Evolutionary conservation across 305 asterid genomes (phyloP), one percentile per base, ranked within the genome.

Genomic region (Petunia hybrid): DNA sequence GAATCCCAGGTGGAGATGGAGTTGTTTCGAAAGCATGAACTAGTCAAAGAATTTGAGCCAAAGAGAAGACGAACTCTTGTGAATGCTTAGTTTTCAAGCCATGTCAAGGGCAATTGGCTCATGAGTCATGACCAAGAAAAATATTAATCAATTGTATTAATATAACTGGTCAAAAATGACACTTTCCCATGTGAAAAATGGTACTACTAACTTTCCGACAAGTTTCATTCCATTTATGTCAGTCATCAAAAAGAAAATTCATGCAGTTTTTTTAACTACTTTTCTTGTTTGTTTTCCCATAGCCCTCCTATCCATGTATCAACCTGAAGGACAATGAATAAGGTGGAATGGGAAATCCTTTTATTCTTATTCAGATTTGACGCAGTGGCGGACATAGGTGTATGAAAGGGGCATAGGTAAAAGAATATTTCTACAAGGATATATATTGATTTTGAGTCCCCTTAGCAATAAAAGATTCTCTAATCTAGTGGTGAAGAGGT

Each of bases 161-260:
- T 12, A 35, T 51, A 6, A 51, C 3, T 73, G 22, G 78, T 51
- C 8, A 73, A 71, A 46, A 9, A 70, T 6, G 4, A 3, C 42
- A 36, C 63, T 73, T 71, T 7, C 14, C 63, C 78, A 73, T 13
- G 78, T 73, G 78, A 51, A 35, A 35, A 48, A 51, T 43, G 31
- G 31, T 22, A 9, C 45, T 46, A 46, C 60, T 10, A 35, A 31
- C 31, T 51, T 73, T 51, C 63, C 46, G 13, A 3, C 63, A 51
- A 35, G 14, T 62, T 73, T 73, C 78, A 51, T 73, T 51, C 14
- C 14, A 13, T 46, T 70, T 7, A 48, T 12, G 62, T 73, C 45
- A 73, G 60, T 73, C 63, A 35, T 48, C 8, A 35, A 48, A 35
- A 48, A 35, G 14, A 48, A 48, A 46, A 35, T 3, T 51, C 8